Conservation (phyloP, 2,329 filamentous ascomycete genomes). For the Neonectria neomacrospora region DNA sequence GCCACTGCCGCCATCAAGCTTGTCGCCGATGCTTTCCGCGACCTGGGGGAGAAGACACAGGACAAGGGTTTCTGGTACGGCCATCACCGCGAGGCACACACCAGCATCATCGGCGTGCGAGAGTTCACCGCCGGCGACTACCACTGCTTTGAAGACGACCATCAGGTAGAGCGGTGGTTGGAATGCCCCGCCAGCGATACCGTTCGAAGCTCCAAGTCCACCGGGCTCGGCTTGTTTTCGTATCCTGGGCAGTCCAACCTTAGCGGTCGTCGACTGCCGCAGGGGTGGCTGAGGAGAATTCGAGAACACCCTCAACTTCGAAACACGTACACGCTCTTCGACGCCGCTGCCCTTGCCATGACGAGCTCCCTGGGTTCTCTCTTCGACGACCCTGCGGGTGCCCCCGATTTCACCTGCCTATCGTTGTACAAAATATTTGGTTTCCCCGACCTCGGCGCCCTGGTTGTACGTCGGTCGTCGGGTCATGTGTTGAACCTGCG, state of each 20-base stretch:
- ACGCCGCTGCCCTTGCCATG: conserved; percentile 73
- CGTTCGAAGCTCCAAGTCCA: conserved; percentile 29
- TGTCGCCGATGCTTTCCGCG: conserved; percentile 67
- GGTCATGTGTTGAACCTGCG: conserved; percentile 64
- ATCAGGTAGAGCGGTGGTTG: conserved; percentile 59
- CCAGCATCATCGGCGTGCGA: conserved; percentile 75
- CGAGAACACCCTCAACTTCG: conserved; percentile 42
- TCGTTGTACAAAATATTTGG: conserved; percentile 76
- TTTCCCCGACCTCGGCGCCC: conserved; percentile 71
- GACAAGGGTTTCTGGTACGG: conserved; percentile 65
- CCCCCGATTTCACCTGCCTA: conserved; percentile 70
- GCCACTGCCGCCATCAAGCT: conserved; percentile 72
- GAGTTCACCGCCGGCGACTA: conserved; percentile 66
- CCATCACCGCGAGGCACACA: conserved; percentile 71
- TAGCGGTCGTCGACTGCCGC: conserved; percentile 70
- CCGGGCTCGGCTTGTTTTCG: conserved; percentile 61
- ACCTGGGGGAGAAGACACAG: conserved; percentile 60
- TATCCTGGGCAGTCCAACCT: conserved; percentile 79
- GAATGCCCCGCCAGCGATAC: conserved; percentile 36
- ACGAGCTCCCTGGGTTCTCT: conserved; percentile 65
- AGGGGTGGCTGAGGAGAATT: conserved; percentile 62
- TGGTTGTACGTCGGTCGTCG: conserved; percentile 67
- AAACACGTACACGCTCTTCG: conserved; percentile 63
- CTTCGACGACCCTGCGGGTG: conserved; percentile 60
- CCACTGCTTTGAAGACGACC: conserved; percentile 70